A percentile compares a stretch with the other conserved stretches of the same genome.
phyloP scores from a whole-genome alignment of 305 asterid genomes.

The Fraxinus sp. region DNA sequence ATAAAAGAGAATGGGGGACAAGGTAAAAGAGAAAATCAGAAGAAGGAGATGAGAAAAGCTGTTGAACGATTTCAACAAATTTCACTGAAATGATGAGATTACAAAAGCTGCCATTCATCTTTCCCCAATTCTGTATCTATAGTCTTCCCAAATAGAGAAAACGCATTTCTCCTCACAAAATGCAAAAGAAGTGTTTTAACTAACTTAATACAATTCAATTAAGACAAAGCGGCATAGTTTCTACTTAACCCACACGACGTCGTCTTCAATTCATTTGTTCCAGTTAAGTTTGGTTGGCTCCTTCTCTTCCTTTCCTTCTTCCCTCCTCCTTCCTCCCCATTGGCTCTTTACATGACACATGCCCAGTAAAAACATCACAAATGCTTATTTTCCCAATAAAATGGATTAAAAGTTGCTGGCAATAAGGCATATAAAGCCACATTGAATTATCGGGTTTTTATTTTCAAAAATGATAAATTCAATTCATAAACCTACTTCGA shows the following conservation, averaged over 20 bases:
- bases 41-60: neutral
- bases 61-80: neutral
- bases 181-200: neutral
- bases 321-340: neutral
- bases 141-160: neutral
- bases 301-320: neutral
- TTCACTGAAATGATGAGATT: neutral
- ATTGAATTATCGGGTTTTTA: slow-evolving; percentile 7
- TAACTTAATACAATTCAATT: neutral
- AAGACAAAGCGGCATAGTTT: neutral
- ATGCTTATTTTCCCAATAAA: slow-evolving; percentile 27
- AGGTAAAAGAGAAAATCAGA: neutral
- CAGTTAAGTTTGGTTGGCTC: neutral
- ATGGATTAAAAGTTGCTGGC: slow-evolving; percentile 16
- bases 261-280: neutral
- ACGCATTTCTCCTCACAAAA: neutral
- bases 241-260: neutral
- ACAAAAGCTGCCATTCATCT: neutral
- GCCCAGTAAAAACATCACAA: slow-evolving; percentile 8
- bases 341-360: neutral
- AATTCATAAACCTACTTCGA: slow-evolving; percentile 9
- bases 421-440: slow-evolving; percentile 16
- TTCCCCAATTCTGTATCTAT: neutral
- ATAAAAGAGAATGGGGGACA: neutral
- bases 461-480: slow-evolving; percentile 4